These are phyloP conservation scores for Ceratobasidium sp. DNA, from an alignment of 1,284 basidiomycete genomes.

Conservation along the genomic window DNA sequence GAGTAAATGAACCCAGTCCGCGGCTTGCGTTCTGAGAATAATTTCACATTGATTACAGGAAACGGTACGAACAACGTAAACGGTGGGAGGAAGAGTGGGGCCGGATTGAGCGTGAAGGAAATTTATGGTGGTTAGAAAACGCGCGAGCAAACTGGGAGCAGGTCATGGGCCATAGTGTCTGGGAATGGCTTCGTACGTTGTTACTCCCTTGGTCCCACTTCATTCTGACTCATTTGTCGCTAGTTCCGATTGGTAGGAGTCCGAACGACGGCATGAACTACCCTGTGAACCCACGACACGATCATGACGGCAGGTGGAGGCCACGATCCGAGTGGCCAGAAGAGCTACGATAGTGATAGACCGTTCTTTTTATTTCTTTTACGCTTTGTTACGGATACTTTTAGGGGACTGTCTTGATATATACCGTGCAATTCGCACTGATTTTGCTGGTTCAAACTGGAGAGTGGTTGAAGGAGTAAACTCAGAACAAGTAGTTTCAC, in stretches of 20 bases:
- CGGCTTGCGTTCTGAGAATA: not conserved
- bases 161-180: slow-evolving; percentile 75
- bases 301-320: slow-evolving; percentile 74
- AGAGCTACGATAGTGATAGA: slow-evolving; percentile 63
- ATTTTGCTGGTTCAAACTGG: not conserved
- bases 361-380: not conserved
- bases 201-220: slow-evolving; percentile 19
- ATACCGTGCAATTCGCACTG: not conserved
- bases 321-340: slow-evolving; percentile 77
- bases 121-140: slow-evolving; percentile 87
- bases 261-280: slow-evolving; percentile 74
- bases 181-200: slow-evolving; percentile 80
- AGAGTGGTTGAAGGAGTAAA: too few relatives aligned
- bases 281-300: slow-evolving; percentile 79
- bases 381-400: not conserved
- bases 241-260: slow-evolving; percentile 77
- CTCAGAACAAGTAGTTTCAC: too few relatives aligned
- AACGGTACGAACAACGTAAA: slow-evolving; percentile 48
- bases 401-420: not conserved
- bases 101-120: slow-evolving; percentile 74
- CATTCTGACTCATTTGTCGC: slow-evolving; percentile 45
- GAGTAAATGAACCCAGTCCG: too few relatives aligned
- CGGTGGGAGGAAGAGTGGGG: slow-evolving; percentile 88
- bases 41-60: slow-evolving; percentile 22
- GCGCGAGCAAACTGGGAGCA: slow-evolving; percentile 74